phyloP scores from a whole-genome alignment of 305 asterid genomes.

The Fraxinus sp. region DNA sequence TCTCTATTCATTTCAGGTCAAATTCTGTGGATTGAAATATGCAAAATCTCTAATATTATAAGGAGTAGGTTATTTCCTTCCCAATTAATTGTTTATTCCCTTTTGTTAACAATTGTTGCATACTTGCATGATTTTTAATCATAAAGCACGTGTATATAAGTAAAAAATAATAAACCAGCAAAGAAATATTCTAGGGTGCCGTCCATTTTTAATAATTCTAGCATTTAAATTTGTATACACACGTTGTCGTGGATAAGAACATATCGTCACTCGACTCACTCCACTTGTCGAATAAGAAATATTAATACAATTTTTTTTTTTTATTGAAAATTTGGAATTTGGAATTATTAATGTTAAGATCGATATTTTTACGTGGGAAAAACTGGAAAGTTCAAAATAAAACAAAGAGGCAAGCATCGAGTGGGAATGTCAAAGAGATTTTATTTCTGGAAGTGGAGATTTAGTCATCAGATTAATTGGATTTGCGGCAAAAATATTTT shows the following conservation, averaged over 20 bases:
- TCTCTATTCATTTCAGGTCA: conserved; percentile 19
- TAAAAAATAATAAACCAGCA: neutral
- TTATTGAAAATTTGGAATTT: neutral
- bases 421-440: neutral
- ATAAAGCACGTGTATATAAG: neutral
- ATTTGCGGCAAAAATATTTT: neutral
- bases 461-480: neutral
- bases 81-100: neutral
- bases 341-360: neutral
- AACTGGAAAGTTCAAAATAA: neutral
- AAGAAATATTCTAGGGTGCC: neutral
- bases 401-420: neutral
- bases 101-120: neutral
- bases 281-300: neutral
- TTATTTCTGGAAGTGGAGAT: neutral
- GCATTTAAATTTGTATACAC: neutral
- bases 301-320: neutral
- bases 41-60: neutral
- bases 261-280: neutral
- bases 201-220: neutral
- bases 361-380: neutral
- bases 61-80: neutral
- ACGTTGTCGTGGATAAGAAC: neutral
- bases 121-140: neutral
- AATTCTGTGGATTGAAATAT: conserved; percentile 25